Base-by-base conservation (phyloP, 495 filamentous ascomycete species). In the Penicillium silybi region DNA sequence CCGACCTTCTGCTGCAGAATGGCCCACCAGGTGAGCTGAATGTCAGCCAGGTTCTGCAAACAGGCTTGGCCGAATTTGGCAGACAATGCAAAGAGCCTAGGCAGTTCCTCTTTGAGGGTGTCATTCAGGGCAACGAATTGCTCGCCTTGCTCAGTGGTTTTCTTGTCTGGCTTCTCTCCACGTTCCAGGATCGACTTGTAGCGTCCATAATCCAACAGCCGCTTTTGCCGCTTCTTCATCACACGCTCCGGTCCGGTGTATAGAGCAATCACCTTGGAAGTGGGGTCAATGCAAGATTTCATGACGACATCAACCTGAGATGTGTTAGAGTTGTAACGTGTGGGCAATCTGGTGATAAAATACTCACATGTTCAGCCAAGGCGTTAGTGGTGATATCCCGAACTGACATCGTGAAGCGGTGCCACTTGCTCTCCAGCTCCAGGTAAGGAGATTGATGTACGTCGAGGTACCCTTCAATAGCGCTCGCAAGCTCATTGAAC, bases 401-500 rank as follows among this genome's bases (percentile, higher is more conserved):
- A 68, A 93, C 86, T 16, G 85, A 84, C 51, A 86, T 79, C 50
- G 87, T 90, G 64, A 92, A 89, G 39, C 83, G 86, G 34, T 85
- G 87, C 92, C 92, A 97, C 65, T 91, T 93, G 69, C 83, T 86
- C 70, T 96, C 92, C 35, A 95, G 66, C 64, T 97, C 91, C 1
- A 87, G 80, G 71, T 88, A 83, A 29, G 75, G 82, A 13, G 88
- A 79, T 16, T 71, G 77, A 3, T 69, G 64, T 27, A 84, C 78
- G 56, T 86, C 82, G 38, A 85, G 71, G 32, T 80, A 75, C 0
- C 66, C 70, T 62, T 92, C 87, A 61, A 93, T 86, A 2, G 85
- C 83, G 18, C 75, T 79, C 22, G 86, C 76, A 56, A 86, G 84
- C 35, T 83, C 80, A 38, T 85, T 78, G 52, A 92, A 88, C 46